Evolutionary conservation across 345 rosid species (phyloP).

Genomic region (Linum tenue): DNA sequence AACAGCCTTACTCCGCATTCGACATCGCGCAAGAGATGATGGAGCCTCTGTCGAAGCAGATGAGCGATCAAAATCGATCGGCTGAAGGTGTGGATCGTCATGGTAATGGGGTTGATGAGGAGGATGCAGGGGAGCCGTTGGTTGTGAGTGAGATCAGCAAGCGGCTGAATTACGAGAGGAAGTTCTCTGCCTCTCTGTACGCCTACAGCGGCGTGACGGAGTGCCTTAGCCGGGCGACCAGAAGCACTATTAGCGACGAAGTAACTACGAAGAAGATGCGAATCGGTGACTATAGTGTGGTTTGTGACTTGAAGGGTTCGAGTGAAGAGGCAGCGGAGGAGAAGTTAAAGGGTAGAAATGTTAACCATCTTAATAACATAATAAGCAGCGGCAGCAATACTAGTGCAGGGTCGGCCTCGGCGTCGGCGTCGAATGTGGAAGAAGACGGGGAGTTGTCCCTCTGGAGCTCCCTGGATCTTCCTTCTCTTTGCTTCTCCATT

Average conservation of each 20-base stretch:
- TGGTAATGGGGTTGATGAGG: constrained; percentile 6
- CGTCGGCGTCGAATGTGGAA: constrained; percentile 8
- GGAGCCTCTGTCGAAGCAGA: constrained; percentile 10
- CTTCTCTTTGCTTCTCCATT: constrained; percentile 17
- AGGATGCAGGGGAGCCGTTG: constrained; percentile 10
- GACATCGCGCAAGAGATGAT: constrained; percentile 34
- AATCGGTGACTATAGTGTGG: not conserved
- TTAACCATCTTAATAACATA: not conserved
- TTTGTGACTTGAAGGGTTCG: not conserved
- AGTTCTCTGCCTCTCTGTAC: constrained; percentile 41
- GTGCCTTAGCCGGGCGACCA: constrained; percentile 21
- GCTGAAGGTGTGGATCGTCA: not conserved
- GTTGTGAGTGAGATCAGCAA: constrained; percentile 22
- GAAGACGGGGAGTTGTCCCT: constrained; percentile 14
- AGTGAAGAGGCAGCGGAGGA: not conserved
- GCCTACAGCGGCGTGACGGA: constrained; percentile 38
- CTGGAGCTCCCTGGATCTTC: constrained; percentile 33
- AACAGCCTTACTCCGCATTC: constrained; percentile 22
- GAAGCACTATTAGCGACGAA: constrained; percentile 7
- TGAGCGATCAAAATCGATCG: not conserved
- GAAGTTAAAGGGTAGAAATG: not conserved
- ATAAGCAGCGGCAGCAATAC: constrained; percentile 3
- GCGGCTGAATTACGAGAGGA: constrained; percentile 26
- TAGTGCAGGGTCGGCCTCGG: constrained; percentile 6
- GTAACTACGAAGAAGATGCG: not conserved